Conservation (phyloP, 169 alveolate genomes). For the Sarcocystis neurona region DNA sequence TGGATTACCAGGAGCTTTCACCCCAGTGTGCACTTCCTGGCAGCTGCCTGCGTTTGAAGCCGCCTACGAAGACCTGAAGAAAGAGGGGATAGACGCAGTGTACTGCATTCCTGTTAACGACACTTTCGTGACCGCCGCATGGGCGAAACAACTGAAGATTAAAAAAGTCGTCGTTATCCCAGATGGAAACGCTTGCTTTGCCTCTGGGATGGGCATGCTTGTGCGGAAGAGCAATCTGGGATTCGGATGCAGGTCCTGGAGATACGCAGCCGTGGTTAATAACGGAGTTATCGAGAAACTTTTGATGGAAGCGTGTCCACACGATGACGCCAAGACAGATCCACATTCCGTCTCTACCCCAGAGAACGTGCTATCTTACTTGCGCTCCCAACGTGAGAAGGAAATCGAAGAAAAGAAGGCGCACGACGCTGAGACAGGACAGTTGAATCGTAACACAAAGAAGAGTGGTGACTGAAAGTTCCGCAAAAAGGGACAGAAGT, state of each 20-base stretch:
- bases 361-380: constrained; percentile 64
- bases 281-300: constrained; percentile 71
- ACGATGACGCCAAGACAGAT: constrained; percentile 70
- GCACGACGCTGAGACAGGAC: too few species aligned
- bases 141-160: constrained; percentile 67
- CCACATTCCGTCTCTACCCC: constrained; percentile 72
- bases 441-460: too few species aligned
- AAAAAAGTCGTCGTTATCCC: constrained; percentile 69
- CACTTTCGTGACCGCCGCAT: constrained; percentile 72
- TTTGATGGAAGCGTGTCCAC: constrained; percentile 68
- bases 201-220: constrained; percentile 74
- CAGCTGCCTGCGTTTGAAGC: constrained; percentile 72
- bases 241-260: constrained; percentile 77
- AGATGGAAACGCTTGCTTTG: constrained; percentile 73
- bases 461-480: too few species aligned
- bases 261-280: constrained; percentile 71
- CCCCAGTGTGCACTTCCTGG: constrained; percentile 74
- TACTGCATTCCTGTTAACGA: constrained; percentile 76
- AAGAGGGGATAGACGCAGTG: constrained; percentile 70
- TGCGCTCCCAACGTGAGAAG: too few species aligned
- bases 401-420: too few species aligned
- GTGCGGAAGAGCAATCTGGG: constrained; percentile 72
- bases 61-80: constrained; percentile 67
- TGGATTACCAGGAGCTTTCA: constrained; percentile 76
- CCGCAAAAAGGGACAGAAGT: too few species aligned